phyloP scores from a whole-genome alignment of 768 basidiomycete species.

The Coprinellus aureogranulatus region DNA sequence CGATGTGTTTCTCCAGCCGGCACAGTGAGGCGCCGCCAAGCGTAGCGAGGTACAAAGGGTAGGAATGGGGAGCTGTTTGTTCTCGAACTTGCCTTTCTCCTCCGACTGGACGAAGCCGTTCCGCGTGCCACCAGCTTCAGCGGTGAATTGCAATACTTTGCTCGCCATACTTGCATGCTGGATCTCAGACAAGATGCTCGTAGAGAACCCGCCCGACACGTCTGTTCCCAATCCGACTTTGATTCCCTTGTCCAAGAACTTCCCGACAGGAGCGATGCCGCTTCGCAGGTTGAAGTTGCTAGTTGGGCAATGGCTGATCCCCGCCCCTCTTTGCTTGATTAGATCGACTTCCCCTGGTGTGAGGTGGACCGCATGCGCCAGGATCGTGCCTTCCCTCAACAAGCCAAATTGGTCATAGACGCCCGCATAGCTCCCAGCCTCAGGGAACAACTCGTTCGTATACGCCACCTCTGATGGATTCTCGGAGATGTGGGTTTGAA shows the following conservation, averaged over 20 bases:
- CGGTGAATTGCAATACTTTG: constrained; percentile 60
- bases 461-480: constrained; percentile 69
- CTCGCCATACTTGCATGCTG: constrained; percentile 78
- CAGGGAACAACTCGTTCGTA: constrained; percentile 66
- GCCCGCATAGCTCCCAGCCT: constrained; percentile 63
- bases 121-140: background rate
- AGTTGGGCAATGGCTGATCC: constrained; percentile 90
- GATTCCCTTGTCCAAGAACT: constrained; percentile 78
- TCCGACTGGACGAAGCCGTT: background rate
- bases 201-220: constrained; percentile 81
- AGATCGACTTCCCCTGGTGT: constrained; percentile 69
- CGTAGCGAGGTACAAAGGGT: constrained; percentile 89
- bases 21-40: constrained; percentile 88
- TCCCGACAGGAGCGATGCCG: constrained; percentile 77
- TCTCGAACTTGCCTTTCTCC: constrained; percentile 35
- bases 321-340: constrained; percentile 62
- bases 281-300: constrained; percentile 91
- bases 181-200: constrained; percentile 74
- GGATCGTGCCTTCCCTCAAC: constrained; percentile 74
- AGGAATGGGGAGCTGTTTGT: constrained; percentile 66
- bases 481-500: constrained; percentile 94
- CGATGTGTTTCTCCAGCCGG: constrained; percentile 61
- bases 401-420: constrained; percentile 82
- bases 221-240: constrained; percentile 98
- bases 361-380: constrained; percentile 86